phyloP scores from a whole-genome alignment of 2,329 filamentous ascomycete genomes.

The Microascus cirrosus region DNA sequence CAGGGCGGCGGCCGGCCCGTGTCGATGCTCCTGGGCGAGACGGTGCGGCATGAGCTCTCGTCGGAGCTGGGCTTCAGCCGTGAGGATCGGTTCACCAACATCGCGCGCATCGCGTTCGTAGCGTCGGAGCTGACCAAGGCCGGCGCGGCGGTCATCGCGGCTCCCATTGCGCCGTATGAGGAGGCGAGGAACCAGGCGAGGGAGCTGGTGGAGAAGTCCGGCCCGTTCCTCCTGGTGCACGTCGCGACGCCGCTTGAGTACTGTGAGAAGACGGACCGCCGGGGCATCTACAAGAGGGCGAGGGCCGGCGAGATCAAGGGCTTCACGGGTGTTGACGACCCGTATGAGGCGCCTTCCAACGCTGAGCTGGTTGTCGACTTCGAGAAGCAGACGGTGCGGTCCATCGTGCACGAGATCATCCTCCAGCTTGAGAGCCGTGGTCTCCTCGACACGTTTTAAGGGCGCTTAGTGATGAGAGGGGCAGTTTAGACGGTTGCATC shows the following conservation, averaged over 20 bases:
- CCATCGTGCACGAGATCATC: slow-evolving; percentile 93
- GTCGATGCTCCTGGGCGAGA: slow-evolving; percentile 89
- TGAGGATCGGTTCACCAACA: slow-evolving; percentile 88
- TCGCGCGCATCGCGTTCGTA: slow-evolving; percentile 92
- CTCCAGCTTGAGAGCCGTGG: slow-evolving; percentile 83
- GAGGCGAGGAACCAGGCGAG: slow-evolving; percentile 63
- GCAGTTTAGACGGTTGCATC: background rate
- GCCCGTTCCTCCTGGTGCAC: slow-evolving; percentile 90
- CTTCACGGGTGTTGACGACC: slow-evolving; percentile 96
- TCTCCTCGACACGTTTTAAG: slow-evolving; percentile 61
- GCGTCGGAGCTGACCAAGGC: slow-evolving; percentile 88
- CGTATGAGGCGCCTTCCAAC: slow-evolving; percentile 77
- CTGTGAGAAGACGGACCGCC: slow-evolving; percentile 90
- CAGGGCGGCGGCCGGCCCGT: slow-evolving; percentile 94
- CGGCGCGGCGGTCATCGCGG: slow-evolving; percentile 88
- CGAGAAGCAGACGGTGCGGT: slow-evolving; percentile 79
- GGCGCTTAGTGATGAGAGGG: background rate
- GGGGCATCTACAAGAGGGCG: slow-evolving; percentile 77
- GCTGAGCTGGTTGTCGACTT: slow-evolving; percentile 76
- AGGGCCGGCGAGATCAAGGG: slow-evolving; percentile 88
- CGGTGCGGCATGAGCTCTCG: slow-evolving; percentile 83
- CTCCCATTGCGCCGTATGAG: slow-evolving; percentile 91
- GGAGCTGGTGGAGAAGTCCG: slow-evolving; percentile 77
- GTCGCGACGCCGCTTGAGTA: slow-evolving; percentile 87
- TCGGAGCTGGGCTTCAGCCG: slow-evolving; percentile 91